Percentiles rank a stretch among this genome's conserved stretches.
Evolutionary conservation across 2,329 filamentous ascomycete species (phyloP).

Genomic region (Botrytis hyacinthi): DNA sequence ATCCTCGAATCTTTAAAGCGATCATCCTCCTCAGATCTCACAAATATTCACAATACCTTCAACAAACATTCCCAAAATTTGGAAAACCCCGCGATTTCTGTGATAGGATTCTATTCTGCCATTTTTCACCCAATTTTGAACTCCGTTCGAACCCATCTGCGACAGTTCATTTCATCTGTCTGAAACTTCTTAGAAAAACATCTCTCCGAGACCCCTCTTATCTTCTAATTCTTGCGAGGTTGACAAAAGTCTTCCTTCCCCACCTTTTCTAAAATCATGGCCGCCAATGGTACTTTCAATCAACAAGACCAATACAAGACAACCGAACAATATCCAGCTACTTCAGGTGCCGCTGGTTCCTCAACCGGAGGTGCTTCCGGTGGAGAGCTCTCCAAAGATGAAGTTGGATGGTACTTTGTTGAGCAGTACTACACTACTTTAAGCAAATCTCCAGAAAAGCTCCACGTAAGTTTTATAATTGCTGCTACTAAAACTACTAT

Average conservation of each 20-base stretch:
- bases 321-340: slow-evolving; percentile 39
- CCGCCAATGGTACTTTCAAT: slow-evolving; percentile 40
- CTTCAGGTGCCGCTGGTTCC: slow-evolving; percentile 35
- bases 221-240: slow-evolving; percentile 28
- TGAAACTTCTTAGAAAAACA: neutral
- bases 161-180: slow-evolving; percentile 20
- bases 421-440: slow-evolving; percentile 99
- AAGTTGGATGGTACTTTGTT: slow-evolving; percentile 99
- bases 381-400: slow-evolving; percentile 69
- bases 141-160: slow-evolving; percentile 23
- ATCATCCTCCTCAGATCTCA: neutral
- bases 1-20: slow-evolving; percentile 1
- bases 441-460: slow-evolving; percentile 89
- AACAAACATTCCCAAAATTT: slow-evolving; percentile 20
- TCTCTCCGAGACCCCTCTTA: slow-evolving; percentile 17
- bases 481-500: neutral
- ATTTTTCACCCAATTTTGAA: neutral
- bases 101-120: slow-evolving; percentile 33
- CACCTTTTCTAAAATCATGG: slow-evolving; percentile 32
- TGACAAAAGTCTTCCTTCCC: slow-evolving; percentile 29
- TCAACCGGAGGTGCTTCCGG: slow-evolving; percentile 41
- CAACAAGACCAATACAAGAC: slow-evolving; percentile 40
- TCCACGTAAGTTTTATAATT: slow-evolving; percentile 60
- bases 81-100: slow-evolving; percentile 35
- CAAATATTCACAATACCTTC: neutral